Conservation (phyloP, 2,329 filamentous ascomycete species). For the Dothistroma pini region DNA sequence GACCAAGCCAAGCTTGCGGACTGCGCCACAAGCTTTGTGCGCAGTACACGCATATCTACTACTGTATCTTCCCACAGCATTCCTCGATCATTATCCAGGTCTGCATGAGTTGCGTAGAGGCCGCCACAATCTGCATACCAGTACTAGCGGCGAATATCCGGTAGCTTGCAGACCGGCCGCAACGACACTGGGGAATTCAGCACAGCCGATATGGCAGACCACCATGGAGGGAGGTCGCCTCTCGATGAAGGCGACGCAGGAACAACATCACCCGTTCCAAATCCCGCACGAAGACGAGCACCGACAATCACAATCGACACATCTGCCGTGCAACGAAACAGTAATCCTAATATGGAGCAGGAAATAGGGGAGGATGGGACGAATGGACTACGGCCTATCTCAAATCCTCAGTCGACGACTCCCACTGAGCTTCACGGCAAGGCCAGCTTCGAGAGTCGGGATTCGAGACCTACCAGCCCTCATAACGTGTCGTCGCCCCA, state of each 20-base stretch:
- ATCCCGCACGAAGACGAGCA: conserved; percentile 35
- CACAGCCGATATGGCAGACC: conserved; percentile 5
- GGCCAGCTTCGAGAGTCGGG: conserved; percentile 62
- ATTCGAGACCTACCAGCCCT: conserved; percentile 62
- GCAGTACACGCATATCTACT: not conserved
- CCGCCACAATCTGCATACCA: conserved; percentile 2
- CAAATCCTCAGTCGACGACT: conserved; percentile 18
- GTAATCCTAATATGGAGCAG: conserved; percentile 29
- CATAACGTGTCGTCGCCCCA: conserved; percentile 65
- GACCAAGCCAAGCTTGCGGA: not conserved
- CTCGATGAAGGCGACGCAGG: not conserved
- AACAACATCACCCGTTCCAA: conserved; percentile 15
- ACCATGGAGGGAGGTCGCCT: not conserved
- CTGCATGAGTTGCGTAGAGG: conserved; percentile 7
- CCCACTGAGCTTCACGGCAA: conserved; percentile 51
- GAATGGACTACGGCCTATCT: conserved; percentile 16
- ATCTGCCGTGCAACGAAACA: conserved; percentile 43
- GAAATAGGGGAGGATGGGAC: conserved; percentile 32
- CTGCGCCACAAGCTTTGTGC: not conserved
- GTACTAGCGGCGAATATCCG: not conserved
- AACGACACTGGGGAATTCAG: not conserved
- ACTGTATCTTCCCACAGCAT: conserved; percentile 2
- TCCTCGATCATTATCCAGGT: not conserved
- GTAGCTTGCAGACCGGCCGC: not conserved
- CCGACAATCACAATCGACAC: conserved; percentile 53